phyloP scores from a whole-genome alignment of 2,329 filamentous ascomycete species.

The Geosmithia putterillii region DNA sequence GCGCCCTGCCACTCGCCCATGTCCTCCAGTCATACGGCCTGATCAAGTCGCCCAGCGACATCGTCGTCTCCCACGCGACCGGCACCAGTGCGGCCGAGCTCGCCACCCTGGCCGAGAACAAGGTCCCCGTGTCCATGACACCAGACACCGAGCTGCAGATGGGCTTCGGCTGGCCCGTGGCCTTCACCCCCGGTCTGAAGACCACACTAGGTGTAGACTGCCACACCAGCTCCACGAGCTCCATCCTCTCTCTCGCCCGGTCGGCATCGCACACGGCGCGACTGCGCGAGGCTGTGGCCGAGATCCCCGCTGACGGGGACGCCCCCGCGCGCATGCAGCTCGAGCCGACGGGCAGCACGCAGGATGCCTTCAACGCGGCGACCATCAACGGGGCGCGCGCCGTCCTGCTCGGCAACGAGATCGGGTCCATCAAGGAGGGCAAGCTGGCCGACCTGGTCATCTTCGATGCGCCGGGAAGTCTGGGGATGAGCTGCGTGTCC shows the following conservation, averaged over 20 bases:
- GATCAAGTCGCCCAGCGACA: not conserved
- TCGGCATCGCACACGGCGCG: too few relatives aligned
- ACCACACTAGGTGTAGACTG: constrained; percentile 9
- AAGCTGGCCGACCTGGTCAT: constrained; percentile 42
- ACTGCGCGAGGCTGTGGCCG: too few relatives aligned
- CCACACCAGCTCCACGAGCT: constrained; percentile 7
- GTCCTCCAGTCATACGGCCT: not conserved
- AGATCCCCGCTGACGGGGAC: too few relatives aligned
- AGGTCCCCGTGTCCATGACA: constrained; percentile 27
- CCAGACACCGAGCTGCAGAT: constrained; percentile 39
- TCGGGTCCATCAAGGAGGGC: constrained; percentile 44
- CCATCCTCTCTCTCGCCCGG: too few relatives aligned
- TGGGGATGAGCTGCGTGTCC: not conserved
- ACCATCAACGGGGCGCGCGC: constrained; percentile 49
- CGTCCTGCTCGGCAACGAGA: constrained; percentile 34
- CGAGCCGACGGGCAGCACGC: too few relatives aligned
- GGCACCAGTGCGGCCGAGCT: constrained; percentile 16
- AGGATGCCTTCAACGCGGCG: constrained; percentile 44
- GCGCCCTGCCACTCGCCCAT: too few relatives aligned
- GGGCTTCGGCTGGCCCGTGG: constrained; percentile 17
- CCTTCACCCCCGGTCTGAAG: constrained; percentile 7
- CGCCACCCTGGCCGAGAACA: constrained; percentile 17
- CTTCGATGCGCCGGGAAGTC: not conserved
- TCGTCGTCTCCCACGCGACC: not conserved
- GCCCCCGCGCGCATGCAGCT: too few relatives aligned